A percentile compares a stretch with the other conserved stretches of the same genome.
Evolutionary conservation across 2,329 filamentous ascomycete genomes (phyloP).

Genomic region (Aspergillus spinulosporus): DNA sequence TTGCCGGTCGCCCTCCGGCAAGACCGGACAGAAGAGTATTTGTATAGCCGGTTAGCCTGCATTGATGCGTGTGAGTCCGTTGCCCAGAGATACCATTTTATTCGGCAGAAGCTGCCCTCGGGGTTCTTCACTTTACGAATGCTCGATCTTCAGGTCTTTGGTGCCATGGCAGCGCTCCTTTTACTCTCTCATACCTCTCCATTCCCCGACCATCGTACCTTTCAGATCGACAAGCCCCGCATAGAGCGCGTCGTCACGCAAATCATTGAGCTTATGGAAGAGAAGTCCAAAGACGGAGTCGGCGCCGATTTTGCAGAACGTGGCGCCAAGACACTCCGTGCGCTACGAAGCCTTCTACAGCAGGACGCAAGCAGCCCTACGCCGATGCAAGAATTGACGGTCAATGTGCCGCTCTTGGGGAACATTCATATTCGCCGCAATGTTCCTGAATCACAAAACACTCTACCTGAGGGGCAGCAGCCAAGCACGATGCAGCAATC

Average conservation of each 20-base stretch:
- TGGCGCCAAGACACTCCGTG: slow-evolving; percentile 13
- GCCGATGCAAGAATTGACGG: slow-evolving; percentile 10
- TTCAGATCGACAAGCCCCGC: slow-evolving; percentile 15
- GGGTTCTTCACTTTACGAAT: slow-evolving; percentile 19
- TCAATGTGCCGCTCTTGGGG: slow-evolving; percentile 22
- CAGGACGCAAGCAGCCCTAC: slow-evolving; percentile 7
- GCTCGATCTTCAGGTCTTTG: slow-evolving; percentile 22
- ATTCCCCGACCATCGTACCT: slow-evolving; percentile 8
- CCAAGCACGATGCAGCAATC: not conserved
- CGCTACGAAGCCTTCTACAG: slow-evolving; percentile 16
- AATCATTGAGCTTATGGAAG: slow-evolving; percentile 15
- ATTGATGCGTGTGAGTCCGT: slow-evolving; percentile 22
- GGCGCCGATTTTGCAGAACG: slow-evolving; percentile 15
- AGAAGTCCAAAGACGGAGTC: slow-evolving; percentile 9
- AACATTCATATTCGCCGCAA: slow-evolving; percentile 24
- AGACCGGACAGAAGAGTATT: slow-evolving; percentile 14
- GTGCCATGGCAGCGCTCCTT: slow-evolving; percentile 17
- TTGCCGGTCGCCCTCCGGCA: slow-evolving; percentile 19
- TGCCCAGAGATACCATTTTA: slow-evolving; percentile 14
- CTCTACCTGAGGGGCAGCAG: not conserved
- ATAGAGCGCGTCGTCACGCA: slow-evolving; percentile 8
- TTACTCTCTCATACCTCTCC: slow-evolving; percentile 16
- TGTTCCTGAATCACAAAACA: not conserved
- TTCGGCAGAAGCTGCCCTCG: slow-evolving; percentile 16
- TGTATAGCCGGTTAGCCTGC: slow-evolving; percentile 21